phyloP scores from a whole-genome alignment of 2,329 filamentous ascomycete genomes.

The Penicillium sclerotiorum region DNA sequence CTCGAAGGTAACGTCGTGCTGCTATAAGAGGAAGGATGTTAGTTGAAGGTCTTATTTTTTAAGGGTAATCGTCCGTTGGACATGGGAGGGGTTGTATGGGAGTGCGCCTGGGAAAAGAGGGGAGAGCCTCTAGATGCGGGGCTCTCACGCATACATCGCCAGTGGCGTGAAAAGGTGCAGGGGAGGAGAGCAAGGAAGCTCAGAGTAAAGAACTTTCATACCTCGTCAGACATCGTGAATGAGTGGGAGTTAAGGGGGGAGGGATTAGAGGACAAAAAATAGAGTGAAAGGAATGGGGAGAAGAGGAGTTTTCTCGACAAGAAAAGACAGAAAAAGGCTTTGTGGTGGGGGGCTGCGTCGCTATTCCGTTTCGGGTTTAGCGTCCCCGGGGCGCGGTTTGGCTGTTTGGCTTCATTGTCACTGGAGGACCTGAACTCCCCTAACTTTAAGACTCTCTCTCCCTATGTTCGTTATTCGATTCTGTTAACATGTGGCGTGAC shows the following conservation, averaged over 20 bases:
- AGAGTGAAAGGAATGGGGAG: constrained; percentile 28
- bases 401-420: constrained; percentile 8
- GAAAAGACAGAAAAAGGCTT: constrained; percentile 27
- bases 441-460: background rate
- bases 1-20: constrained; percentile 82
- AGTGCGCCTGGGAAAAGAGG: constrained; percentile 21
- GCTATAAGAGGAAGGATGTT: constrained; percentile 1
- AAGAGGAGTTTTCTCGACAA: constrained; percentile 27
- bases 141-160: constrained; percentile 26
- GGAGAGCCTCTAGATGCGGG: constrained; percentile 32
- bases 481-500: constrained; percentile 85
- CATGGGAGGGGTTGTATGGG: constrained; percentile 9
- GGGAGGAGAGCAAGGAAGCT: constrained; percentile 20
- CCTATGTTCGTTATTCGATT: background rate
- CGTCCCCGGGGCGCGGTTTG: constrained; percentile 11
- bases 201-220: constrained; percentile 44
- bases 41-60: constrained; percentile 8
- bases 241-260: constrained; percentile 33
- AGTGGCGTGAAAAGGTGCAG: constrained; percentile 29
- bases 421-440: background rate
- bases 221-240: constrained; percentile 68
- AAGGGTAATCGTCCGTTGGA: background rate
- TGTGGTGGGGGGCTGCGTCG: constrained; percentile 38
- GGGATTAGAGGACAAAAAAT: constrained; percentile 24
- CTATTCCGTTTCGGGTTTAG: constrained; percentile 33